Evolutionary conservation across 1,284 basidiomycete genomes (phyloP).

Genomic region (Trichosporon asahii): DNA sequence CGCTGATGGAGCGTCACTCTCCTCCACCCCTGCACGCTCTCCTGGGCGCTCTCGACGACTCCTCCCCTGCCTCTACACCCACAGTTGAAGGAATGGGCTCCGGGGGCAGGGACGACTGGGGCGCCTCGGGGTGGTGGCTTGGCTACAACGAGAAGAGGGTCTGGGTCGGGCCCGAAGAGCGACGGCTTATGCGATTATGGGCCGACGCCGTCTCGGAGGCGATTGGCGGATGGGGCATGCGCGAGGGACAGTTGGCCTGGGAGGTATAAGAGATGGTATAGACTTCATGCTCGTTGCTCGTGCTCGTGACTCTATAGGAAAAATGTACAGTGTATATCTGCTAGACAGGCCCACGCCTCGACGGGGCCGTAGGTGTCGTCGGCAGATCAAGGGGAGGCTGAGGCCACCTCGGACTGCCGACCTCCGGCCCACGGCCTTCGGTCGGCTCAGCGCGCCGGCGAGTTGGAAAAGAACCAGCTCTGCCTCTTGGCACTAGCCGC

Average conservation of each 20-base stretch:
- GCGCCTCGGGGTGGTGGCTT: constrained; percentile 39
- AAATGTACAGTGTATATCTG: neutral
- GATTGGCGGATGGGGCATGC: constrained; percentile 42
- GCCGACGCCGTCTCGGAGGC: constrained; percentile 36
- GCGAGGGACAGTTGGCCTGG: constrained; percentile 39
- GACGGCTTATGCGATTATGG: constrained; percentile 38
- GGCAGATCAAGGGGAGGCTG: neutral
- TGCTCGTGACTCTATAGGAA: neutral
- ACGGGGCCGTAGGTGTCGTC: neutral
- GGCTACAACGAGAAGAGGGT: constrained; percentile 28
- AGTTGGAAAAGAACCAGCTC: constrained; percentile 33
- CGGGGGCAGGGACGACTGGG: constrained; percentile 19
- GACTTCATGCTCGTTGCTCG: constrained; percentile 1
- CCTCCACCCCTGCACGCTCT: constrained; percentile 43
- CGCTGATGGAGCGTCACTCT: constrained; percentile 32
- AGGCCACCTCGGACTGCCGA: too few relatives aligned
- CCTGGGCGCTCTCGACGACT: constrained; percentile 12
- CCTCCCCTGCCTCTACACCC: too few relatives aligned
- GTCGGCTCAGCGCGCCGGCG: neutral
- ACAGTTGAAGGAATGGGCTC: neutral
- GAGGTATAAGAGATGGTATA: constrained; percentile 26
- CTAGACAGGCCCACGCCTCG: too few relatives aligned
- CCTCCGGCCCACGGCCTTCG: too few relatives aligned
- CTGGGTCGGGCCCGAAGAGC: constrained; percentile 46
- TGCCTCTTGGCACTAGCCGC: constrained; percentile 27